Percentiles rank a stretch among this genome's conserved stretches.
Evolutionary conservation across 768 basidiomycete species (phyloP).

Genomic region (Clathrus columnatus): DNA sequence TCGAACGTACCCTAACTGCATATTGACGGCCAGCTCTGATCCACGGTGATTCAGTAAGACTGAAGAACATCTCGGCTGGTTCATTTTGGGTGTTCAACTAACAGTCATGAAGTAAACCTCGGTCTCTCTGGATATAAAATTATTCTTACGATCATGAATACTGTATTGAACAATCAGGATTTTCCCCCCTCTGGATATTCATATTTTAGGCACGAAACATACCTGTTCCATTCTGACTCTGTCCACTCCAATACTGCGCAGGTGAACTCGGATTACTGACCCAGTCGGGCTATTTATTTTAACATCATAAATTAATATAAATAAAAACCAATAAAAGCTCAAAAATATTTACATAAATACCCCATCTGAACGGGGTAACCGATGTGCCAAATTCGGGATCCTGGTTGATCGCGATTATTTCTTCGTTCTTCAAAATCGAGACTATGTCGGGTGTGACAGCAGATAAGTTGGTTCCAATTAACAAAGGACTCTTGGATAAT

Average conservation of each 20-base stretch:
- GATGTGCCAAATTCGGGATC: conserved; percentile 53
- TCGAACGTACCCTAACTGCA: conserved; percentile 44
- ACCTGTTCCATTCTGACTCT: conserved; percentile 48
- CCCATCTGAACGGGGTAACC: conserved; percentile 63
- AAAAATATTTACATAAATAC: conserved; percentile 42
- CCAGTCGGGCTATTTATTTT: conserved; percentile 25
- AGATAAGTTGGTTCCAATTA: conserved; percentile 54
- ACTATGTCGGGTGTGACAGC: conserved; percentile 41
- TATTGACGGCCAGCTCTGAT: conserved; percentile 60
- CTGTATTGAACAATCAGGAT: conserved; percentile 9
- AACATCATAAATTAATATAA: background rate
- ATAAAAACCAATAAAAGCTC: background rate
- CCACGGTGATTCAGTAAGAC: conserved; percentile 62
- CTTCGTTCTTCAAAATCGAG: conserved; percentile 50
- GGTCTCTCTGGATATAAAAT: background rate
- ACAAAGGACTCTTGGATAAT: conserved; percentile 57
- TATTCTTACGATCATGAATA: conserved; percentile 55
- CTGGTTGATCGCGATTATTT: conserved; percentile 62
- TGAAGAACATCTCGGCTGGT: conserved; percentile 51
- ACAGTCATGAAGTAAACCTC: too few species aligned
- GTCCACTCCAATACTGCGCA: conserved; percentile 66
- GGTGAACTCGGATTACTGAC: conserved; percentile 39
- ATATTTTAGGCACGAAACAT: background rate
- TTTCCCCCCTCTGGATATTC: background rate
- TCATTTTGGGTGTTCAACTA: conserved; percentile 54